phyloP scores from a whole-genome alignment of 768 basidiomycete species.

The Suillus occidentalis region DNA sequence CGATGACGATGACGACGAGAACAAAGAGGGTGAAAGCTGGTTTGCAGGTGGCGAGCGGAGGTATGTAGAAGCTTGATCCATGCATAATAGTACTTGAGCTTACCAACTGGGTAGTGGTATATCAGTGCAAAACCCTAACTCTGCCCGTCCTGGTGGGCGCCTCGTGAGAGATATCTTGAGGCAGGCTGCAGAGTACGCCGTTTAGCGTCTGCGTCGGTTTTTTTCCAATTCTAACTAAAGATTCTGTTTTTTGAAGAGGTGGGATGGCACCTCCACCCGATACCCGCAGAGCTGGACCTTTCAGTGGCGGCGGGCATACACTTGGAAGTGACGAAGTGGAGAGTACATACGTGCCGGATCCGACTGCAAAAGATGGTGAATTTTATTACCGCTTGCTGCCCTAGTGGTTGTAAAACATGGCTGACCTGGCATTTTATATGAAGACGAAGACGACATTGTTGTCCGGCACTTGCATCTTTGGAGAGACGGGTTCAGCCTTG shows the following conservation, averaged over 20 bases:
- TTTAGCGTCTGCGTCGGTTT: neutral
- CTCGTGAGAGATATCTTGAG: conserved; percentile 73
- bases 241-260: neutral
- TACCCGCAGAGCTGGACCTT: conserved; percentile 29
- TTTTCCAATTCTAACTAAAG: neutral
- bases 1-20: conserved; percentile 53
- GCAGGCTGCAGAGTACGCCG: conserved; percentile 75
- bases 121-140: conserved; percentile 82
- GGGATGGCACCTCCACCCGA: conserved; percentile 25
- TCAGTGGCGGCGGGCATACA: conserved; percentile 75
- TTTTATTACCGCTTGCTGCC: neutral
- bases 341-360: conserved; percentile 75
- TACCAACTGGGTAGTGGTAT: conserved; percentile 61
- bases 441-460: conserved; percentile 51
- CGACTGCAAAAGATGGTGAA: conserved; percentile 41
- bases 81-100: neutral
- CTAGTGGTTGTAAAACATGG: neutral
- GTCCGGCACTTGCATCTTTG: conserved; percentile 86
- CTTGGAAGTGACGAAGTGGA: conserved; percentile 91
- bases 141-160: conserved; percentile 50
- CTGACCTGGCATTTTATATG: conserved; percentile 1
- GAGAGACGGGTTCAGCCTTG: conserved; percentile 90
- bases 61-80: conserved; percentile 35
- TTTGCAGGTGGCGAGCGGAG: conserved; percentile 97
- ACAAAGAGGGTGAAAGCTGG: conserved; percentile 62